phyloP scores from a whole-genome alignment of 108 stramenopile species.

The Fistulifera pelliculosa region DNA sequence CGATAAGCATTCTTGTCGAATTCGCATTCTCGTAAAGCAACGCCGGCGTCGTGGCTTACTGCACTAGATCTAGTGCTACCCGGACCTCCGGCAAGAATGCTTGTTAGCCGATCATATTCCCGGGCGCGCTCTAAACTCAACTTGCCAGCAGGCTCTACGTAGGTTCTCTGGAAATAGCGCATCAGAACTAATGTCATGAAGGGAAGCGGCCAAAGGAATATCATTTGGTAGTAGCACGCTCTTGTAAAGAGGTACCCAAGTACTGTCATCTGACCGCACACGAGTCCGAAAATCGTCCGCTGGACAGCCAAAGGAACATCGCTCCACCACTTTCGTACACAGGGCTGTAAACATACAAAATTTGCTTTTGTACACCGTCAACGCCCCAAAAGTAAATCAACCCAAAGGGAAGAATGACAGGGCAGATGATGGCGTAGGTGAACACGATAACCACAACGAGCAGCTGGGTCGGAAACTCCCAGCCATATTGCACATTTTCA shows the following conservation, averaged over 20 bases:
- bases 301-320: slow-evolving; percentile 63
- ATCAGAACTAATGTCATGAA: slow-evolving; percentile 58
- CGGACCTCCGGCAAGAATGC: neutral
- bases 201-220: slow-evolving; percentile 59
- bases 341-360: slow-evolving; percentile 61
- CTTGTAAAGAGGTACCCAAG: slow-evolving; percentile 71
- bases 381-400: slow-evolving; percentile 66
- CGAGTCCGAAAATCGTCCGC: slow-evolving; percentile 66
- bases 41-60: neutral
- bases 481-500: slow-evolving; percentile 51
- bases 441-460: slow-evolving; percentile 81
- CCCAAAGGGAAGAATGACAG: slow-evolving; percentile 75
- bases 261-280: slow-evolving; percentile 76
- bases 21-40: slow-evolving; percentile 29
- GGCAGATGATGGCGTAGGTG: slow-evolving; percentile 55
- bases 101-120: slow-evolving; percentile 54
- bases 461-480: slow-evolving; percentile 78
- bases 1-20: slow-evolving; percentile 69
- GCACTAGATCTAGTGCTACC: too few relatives aligned
- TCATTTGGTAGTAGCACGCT: slow-evolving; percentile 34
- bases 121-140: slow-evolving; percentile 76
- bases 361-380: slow-evolving; percentile 87
- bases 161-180: slow-evolving; percentile 45
- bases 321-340: slow-evolving; percentile 52
- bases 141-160: slow-evolving; percentile 55